Base-by-base conservation (phyloP, 129 eudicot species). In the Solidago caesia region DNA sequence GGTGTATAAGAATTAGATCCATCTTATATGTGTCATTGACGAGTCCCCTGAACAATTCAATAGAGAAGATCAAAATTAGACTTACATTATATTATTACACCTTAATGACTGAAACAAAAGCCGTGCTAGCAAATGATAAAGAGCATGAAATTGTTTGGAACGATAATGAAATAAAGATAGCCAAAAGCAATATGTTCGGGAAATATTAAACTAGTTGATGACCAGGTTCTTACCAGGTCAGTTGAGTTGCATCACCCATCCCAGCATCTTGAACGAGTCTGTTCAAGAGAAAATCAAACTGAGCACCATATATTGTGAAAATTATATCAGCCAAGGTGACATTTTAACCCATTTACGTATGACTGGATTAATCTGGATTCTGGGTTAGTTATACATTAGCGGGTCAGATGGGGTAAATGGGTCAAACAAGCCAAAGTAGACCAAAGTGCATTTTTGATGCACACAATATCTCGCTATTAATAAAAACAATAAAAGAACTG, bases 191-290 rank as follows among this genome's bases (percentile, higher is more conserved):
- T 10, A 69, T 52, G 39, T 70, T 61, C 7, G 8, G 2, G 49
- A 67, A 55, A 77, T 68, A 53, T 77, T 53, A 14, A 68, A 58
- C 51, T 75, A 53, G 43, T 55, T 51, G 53, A 66, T 61, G 61
- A 8, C 25, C n/a, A 49, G 48, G 15, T 67, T 47, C 81, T 81
- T 85, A 94, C 98, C 98, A 90, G 69, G 85, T 84, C 69, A 88
- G 15, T 69, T 94, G 98, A 79, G 95, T 90, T 74, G 89, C 78
- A 75, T 94, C 98, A 72, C 75, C 86, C 97, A 90, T 94, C 57
- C 97, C 97, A 72, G 97, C 96, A 82, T 94, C 98, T 64, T 87
- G 91, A 75, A 94, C 88, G 78, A 88, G 81, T 87, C 98, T 90
- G 81, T 73, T 73, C 72, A 79, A 44, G 10, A 72, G 7, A 66